A percentile compares a stretch with the other conserved stretches of the same genome.
phyloP scores from a whole-genome alignment of 1,139 yeast species.

The Kodamaea ohmeri region DNA sequence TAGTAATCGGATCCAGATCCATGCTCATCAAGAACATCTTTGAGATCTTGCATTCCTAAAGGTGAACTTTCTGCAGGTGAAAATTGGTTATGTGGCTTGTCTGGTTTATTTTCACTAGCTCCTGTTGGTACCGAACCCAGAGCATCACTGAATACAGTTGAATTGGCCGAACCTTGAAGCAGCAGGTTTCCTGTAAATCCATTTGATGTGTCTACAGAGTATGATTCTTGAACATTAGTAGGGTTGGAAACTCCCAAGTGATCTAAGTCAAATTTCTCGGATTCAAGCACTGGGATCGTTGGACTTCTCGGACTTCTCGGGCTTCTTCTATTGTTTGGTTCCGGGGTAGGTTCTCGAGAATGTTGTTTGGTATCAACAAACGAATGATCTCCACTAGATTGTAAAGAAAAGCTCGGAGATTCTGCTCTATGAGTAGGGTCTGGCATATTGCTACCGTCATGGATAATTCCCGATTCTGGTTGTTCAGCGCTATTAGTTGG shows the following conservation, averaged over 20 bases:
- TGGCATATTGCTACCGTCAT: no score
- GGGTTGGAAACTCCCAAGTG: no score
- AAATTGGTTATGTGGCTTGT: background rate
- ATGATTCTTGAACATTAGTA: no score
- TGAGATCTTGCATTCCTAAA: slow-evolving; percentile 8
- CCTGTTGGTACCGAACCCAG: background rate
- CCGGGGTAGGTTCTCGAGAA: background rate
- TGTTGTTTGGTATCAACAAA: background rate
- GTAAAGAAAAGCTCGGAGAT: background rate
- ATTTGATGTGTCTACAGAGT: no score
- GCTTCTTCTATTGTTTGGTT: background rate
- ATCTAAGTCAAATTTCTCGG: no score
- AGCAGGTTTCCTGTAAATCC: background rate
- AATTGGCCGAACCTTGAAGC: background rate
- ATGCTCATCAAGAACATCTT: slow-evolving; percentile 4
- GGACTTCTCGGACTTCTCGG: no score
- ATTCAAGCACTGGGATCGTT: no score
- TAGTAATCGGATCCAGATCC: slow-evolving; percentile 9
- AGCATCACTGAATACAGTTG: background rate
- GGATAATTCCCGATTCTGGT: background rate
- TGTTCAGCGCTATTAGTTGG: no score
- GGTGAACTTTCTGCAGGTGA: slow-evolving; percentile 1
- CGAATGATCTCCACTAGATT: background rate
- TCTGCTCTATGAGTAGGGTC: background rate
- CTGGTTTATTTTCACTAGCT: background rate